Base-by-base conservation (phyloP, 768 basidiomycete genomes). In the Phaeolepiota aurea region DNA sequence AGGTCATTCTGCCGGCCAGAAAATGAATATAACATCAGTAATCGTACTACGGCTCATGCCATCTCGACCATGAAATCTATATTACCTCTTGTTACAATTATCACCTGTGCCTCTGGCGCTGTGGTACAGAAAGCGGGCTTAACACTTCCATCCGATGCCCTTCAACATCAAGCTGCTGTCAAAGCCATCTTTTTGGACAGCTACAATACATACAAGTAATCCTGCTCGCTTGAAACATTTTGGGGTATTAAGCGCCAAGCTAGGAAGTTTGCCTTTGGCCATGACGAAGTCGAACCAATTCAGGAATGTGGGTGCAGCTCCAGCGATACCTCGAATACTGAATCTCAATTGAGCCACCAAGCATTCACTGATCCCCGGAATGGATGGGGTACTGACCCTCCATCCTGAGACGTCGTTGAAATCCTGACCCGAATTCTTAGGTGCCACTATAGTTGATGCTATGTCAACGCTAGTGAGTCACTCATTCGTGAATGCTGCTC, bases 361-460 rank as follows among this genome's bases (percentile, higher is more conserved):
- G 66, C 51, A 32, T 64, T 54, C 19, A 54, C 55, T 10, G 63
- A 69, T 38, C 57, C 55, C n/a, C 60, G 63, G 14, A 68, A 68
- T 48, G 67, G 69, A 37, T 71, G 68, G 68, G 68, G 68, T 67
- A 28, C 25, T n/a, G 13, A 4, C 4, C 38, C 18, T n/a, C 39
- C 14, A 11, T 15, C 40, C 54, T 65, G 44, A 20, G n/a, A n/a
- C n/a, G n/a, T n/a, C n/a, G n/a, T n/a, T n/a, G n/a, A 32, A 10
- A 35, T 41, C 18, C 68, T 62, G 7, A 28, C 7, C 25, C 25
- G n/a, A 28, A 28, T 7, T 28, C n/a, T 28, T 44, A 80, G 82
- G 81, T 30, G 80, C 80, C 28, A 65, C 74, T 13, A 76, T 84
- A 37, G 69, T 75, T 10, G 82, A 85, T 51, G 72, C 72, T 0